Evolutionary conservation across 805 yeast genomes (phyloP).

Genomic region (Metschnikowia shivogae): DNA sequence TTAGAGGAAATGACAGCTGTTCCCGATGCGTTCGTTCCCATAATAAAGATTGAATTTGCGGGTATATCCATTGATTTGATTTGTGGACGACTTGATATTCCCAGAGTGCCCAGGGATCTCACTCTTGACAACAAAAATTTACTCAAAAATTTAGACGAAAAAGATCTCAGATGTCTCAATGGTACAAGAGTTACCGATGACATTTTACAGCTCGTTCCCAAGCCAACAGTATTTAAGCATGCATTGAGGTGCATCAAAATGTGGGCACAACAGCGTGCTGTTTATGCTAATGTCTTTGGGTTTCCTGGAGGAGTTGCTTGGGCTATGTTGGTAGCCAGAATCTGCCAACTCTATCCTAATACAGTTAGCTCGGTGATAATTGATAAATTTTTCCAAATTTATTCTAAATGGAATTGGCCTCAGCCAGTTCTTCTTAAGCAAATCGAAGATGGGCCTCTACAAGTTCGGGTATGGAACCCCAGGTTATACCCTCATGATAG

Average conservation of each 20-base stretch:
- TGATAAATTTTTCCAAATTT: constrained; percentile 82
- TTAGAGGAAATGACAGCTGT: constrained; percentile 88
- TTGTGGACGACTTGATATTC: constrained; percentile 76
- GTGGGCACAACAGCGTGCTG: no score
- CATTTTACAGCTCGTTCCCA: no score
- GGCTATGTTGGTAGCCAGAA: no score
- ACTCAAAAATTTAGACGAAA: no score
- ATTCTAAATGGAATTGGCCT: constrained; percentile 95
- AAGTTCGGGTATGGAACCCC: constrained; percentile 97
- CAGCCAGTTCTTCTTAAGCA: constrained; percentile 91
- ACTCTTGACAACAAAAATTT: no score
- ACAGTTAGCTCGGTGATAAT: constrained; percentile 86
- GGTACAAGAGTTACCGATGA: no score
- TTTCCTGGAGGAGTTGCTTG: no score
- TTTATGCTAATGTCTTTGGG: no score
- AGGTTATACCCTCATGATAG: constrained; percentile 83
- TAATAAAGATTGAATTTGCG: constrained; percentile 79
- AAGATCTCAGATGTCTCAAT: no score
- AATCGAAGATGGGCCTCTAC: constrained; percentile 95
- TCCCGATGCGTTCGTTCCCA: constrained; percentile 97
- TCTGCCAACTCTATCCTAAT: no score
- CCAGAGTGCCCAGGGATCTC: constrained; percentile 75
- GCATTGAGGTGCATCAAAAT: no score
- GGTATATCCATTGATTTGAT: constrained; percentile 94
- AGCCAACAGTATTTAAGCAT: no score